Evolutionary conservation across 164 flowering plant species (phyloP).

Genomic region (Kingdonia uniflora): DNA sequence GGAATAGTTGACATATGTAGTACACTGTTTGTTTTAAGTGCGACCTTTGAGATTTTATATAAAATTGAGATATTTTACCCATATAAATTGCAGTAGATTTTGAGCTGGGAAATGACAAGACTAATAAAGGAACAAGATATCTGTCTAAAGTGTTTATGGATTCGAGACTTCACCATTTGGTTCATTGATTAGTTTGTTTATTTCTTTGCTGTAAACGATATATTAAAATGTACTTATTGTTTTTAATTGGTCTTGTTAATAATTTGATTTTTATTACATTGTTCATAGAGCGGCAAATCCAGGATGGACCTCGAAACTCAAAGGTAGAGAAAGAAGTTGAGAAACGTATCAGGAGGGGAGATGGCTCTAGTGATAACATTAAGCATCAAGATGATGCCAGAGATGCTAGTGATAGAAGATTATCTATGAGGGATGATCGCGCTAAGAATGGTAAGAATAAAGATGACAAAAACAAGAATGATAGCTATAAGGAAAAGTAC

Average conservation of each 20-base stretch:
- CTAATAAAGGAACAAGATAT: too few relatives aligned
- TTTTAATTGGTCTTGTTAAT: constrained; percentile 1
- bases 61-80: too few relatives aligned
- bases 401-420: constrained; percentile 29
- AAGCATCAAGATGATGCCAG: constrained; percentile 32
- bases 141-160: too few relatives aligned
- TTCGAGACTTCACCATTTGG: too few relatives aligned
- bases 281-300: constrained; percentile 21
- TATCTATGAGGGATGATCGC: constrained; percentile 33
- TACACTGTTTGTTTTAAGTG: too few relatives aligned
- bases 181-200: too few relatives aligned
- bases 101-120: too few relatives aligned
- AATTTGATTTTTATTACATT: background rate
- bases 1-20: too few relatives aligned
- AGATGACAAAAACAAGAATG: constrained; percentile 25
- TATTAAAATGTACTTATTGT: background rate
- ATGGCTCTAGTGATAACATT: constrained; percentile 34
- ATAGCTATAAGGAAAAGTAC: constrained; percentile 20
- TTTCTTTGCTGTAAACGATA: too few relatives aligned
- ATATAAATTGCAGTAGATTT: too few relatives aligned
- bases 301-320: constrained; percentile 32
- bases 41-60: too few relatives aligned
- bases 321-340: constrained; percentile 57
- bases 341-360: constrained; percentile 34
- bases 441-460: constrained; percentile 16